Evolutionary conservation across 179 eudicot species (phyloP), one percentile per base, ranked within the genome.

Genomic region (Gypsophila paniculata): DNA sequence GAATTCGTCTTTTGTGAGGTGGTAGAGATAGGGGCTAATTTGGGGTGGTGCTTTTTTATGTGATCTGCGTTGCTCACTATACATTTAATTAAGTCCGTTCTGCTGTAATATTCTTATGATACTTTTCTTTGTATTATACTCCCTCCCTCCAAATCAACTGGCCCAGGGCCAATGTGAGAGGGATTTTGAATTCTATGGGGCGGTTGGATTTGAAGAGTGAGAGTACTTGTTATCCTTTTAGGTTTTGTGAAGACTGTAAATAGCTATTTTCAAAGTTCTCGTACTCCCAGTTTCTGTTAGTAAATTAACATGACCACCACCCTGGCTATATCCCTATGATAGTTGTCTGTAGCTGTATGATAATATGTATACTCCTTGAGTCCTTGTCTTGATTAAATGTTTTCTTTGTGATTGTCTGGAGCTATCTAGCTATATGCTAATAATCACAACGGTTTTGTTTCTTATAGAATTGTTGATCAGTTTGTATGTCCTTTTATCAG

Each of bases 401-500:
- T 22, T 58, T 12, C 14, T 23, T 2, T 7, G n/a, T n/a, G 5
- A 25, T 25, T 58, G 2, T 61, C 2, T 36, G 42, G n/a, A 26
- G 42, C 21, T 17, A 19, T 61, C 48, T 61, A 46, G 61, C 69
- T 7, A 34, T 19, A 22, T 44, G 60, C 12, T 39, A 44, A 14
- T 52, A 26, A 14, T 8, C 42, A 19, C 6, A 0, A 46, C 22
- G 54, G 29, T 72, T 57, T 48, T 57, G n/a, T 64, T 22, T 26
- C 34, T 5, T 0, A 29, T 61, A 58, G 15, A 42, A n/a, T 2
- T 34, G 5, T 23, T 34, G 78, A 75, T 69, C 42, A 65, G 32
- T 44, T 77, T 66, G 15, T 32, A 48, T 49, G 52, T 59, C 46
- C 52, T 72, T 64, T 61, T 5, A 25, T 19, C 38, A 44, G 15